These are phyloP conservation scores for Venturia nashicola DNA, from an alignment of 2,329 filamentous ascomycete species.

Conservation along the genomic window DNA sequence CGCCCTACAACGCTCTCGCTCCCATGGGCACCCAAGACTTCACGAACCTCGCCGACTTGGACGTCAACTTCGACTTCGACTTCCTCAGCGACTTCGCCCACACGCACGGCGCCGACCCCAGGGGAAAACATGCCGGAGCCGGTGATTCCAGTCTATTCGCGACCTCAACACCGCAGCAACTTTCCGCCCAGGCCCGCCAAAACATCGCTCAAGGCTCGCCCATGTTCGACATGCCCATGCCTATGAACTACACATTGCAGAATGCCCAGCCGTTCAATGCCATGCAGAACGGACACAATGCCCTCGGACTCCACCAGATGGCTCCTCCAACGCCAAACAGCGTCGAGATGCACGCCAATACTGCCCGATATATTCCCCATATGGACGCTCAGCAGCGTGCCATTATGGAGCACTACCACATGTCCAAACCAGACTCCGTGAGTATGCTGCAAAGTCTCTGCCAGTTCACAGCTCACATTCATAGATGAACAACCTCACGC, in stretches of 20 bases:
- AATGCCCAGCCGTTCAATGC: background rate
- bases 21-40: conserved; percentile 7
- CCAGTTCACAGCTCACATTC: background rate
- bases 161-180: background rate
- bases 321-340: conserved; percentile 74
- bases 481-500: conserved; percentile 9
- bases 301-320: conserved; percentile 41
- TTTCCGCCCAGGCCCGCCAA: conserved; percentile 4
- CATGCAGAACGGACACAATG: background rate
- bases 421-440: conserved; percentile 48
- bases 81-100: conserved; percentile 6
- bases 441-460: background rate
- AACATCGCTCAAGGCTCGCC: background rate
- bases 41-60: background rate
- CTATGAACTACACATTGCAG: background rate
- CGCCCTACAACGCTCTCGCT: conserved; percentile 1
- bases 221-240: conserved; percentile 9
- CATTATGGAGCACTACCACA: conserved; percentile 55
- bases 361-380: conserved; percentile 44
- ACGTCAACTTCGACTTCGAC: conserved; percentile 8
- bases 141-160: conserved; percentile 1
- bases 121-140: background rate
- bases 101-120: background rate
- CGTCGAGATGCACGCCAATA: conserved; percentile 56
- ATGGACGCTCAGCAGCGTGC: conserved; percentile 43